Evolutionary conservation across 2,329 filamentous ascomycete genomes (phyloP), one percentile per base, ranked within the genome.

Genomic region (Aspergillus clavatus): DNA sequence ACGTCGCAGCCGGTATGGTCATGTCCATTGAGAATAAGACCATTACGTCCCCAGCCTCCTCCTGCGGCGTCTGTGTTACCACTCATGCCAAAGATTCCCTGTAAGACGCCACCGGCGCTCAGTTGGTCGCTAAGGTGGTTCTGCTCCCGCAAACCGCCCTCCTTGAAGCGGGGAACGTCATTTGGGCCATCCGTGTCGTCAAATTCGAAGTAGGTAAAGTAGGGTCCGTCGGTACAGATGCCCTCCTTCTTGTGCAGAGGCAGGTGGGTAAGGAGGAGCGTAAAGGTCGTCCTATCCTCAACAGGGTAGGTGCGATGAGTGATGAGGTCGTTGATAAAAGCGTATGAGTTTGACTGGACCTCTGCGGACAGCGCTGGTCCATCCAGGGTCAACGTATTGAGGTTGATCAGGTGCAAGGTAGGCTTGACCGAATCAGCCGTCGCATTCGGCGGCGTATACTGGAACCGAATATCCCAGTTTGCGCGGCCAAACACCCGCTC

Each of bases 351-450:
- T 48, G 83, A 76, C 62, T 95, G 89, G 3, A 95, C 75, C 2
- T 78, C 73, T 3, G 72, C 58, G 14, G 81, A 79, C 29, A 80
- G 73, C 4, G 86, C 88, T 0, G 93, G 93, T 0, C 83, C 86
- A 66, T 98, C 93, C 28, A 98, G 80, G 59, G 95, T 94, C 80
- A 98, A 89, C 44, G 88, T 84, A 68, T 98, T 98, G 52, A 98
- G 76, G 27, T 94, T 80, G 23, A 97, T 74, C 45, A 98, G 75
- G 54, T 91, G 85, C 37, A 98, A 72, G 51, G 88, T 83, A 1
- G 89, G 69, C 21, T 46, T 50, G 5, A 51, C n/a, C 7, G 46
- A 31, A 21, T 43, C 22, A 16, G 18, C 16, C 24, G 22, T 37
- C 6, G 10, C 33, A 33, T 40, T 31, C 14, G 35, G 38, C 31